Evolutionary conservation across 2,329 filamentous ascomycete genomes (phyloP), one percentile per base, ranked within the genome.

Genomic region (Colletotrichum liriopes): DNA sequence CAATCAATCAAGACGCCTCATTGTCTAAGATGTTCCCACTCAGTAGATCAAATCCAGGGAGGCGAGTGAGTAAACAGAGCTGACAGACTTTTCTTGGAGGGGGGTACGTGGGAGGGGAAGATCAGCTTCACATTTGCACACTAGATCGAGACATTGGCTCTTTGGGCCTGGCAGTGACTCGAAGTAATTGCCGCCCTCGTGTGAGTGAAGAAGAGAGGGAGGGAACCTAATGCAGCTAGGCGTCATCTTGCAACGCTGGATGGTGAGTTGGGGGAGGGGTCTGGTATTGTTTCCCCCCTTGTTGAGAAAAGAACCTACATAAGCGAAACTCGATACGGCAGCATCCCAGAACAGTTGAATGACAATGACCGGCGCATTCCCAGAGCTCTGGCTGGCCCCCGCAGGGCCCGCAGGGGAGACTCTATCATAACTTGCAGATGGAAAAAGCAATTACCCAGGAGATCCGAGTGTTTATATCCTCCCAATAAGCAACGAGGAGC

Each of bases 31-130:
- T 72, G 37, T 61, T 43, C 52, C 64, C 45, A 64, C 65, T 51
- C 65, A 66, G 67, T 69, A 69, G 69, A 72, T 69, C 66, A 45
- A 63, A 69, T 63, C 59, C 54, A 72, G 69, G 69, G 69, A 68
- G 65, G 20, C 41, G 32, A 37, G 52, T 43, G 69, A 59, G 69
- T 72, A 49, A 64, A 72, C 54, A 60, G 37, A 67, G 37, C 32
- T 45, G 66, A 60, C 65, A 41, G 26, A 54, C 26, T 29, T 51
- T 55, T 26, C 55, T 60, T 60, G 14, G 16, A 16, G 3, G 18
- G 52, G n/a, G 20, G 26, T 8, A 35, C 12, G 37, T 49, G 49
- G 23, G 37, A 64, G 14, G 61, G 39, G 12, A 37, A 59, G 39
- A 67, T 69, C 66, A 58, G 59, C 51, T 58, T 29, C 41, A 12